These are phyloP conservation scores for Cymbidium sinense DNA, from an alignment of 106 monocot species.

Conservation along the genomic window DNA sequence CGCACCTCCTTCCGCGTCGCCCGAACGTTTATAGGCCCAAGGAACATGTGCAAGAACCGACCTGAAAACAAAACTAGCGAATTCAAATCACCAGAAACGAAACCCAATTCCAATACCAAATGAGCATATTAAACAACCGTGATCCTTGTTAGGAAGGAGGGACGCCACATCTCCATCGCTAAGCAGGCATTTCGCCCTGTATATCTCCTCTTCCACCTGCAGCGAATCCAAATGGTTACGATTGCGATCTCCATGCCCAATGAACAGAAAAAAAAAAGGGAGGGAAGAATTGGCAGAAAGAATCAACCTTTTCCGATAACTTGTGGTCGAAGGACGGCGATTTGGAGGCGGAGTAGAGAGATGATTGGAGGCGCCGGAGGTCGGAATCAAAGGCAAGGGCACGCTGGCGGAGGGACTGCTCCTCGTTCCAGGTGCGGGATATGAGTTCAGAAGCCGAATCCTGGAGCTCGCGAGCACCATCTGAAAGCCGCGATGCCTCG, in stretches of 20 bases:
- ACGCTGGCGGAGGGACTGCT: constrained; percentile 68
- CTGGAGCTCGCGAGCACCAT: constrained; percentile 66
- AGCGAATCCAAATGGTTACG: not conserved
- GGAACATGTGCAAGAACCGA: constrained; percentile 78
- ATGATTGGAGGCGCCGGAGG: constrained; percentile 43
- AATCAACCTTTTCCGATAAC: constrained; percentile 60
- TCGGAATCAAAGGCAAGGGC: constrained; percentile 73
- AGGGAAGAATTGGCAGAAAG: not conserved
- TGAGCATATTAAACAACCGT: constrained; percentile 30
- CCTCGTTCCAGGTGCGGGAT: constrained; percentile 56
- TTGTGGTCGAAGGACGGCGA: constrained; percentile 28
- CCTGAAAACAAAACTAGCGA: constrained; percentile 24
- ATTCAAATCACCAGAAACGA: not conserved
- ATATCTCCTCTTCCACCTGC: constrained; percentile 80
- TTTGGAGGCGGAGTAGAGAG: constrained; percentile 13
- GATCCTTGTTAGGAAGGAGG: constrained; percentile 69
- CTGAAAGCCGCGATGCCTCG: constrained; percentile 46
- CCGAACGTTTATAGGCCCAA: constrained; percentile 83
- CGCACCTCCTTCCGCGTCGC: constrained; percentile 78
- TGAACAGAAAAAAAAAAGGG: not conserved
- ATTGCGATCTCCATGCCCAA: not conserved
- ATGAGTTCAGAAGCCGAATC: constrained; percentile 64
- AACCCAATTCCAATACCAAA: not conserved
- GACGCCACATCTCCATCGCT: constrained; percentile 67
- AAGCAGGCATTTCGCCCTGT: constrained; percentile 52